Evolutionary conservation across 306 rosid species (phyloP), one percentile per base, ranked within the genome.

Genomic region (Betula pendula): DNA sequence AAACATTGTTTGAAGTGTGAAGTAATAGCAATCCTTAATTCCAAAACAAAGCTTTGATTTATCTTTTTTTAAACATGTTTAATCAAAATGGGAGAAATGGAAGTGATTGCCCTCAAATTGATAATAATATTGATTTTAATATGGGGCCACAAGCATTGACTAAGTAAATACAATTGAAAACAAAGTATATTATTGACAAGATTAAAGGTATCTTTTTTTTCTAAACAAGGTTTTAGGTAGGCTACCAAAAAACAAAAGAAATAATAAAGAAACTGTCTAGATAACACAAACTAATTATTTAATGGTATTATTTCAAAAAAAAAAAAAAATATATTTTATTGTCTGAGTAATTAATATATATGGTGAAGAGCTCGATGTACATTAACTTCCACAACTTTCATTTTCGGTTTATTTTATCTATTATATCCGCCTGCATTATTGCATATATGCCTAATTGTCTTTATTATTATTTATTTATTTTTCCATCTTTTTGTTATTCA

Each of bases 301-400:
- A 83, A 81, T 70, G 74, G n/a, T 81, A 13, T 44, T 8, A 44
- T 75, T 43, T 35, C 5, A 35, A 35, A 35, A 35, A 3, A 35
- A 31, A 31, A 31, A 3, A 3, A 3, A 35, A 3, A 35, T 3
- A 4, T 77, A 67, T 58, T 47, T 20, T 81, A 81, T 70, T 76
- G n/a, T 79, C 48, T 44, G 25, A 77, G 59, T 60, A 76, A 81
- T 82, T 72, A 56, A 79, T 44, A 82, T 65, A 72, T 77, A 75
- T 33, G 85, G 87, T 88, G 92, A 84, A 82, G 81, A 83, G 65
- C 31, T 80, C 84, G 83, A 84, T 85, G 88, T 78, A 82, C 77
- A 73, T 70, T 80, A 81, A 75, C 85, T 75, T 80, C 84, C 69
- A 78, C 86, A 83, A 75, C 75, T 70, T 75, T 77, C 51, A 72